These are phyloP conservation scores for Graphilbum ipis-grandicollis DNA, from an alignment of 2,329 filamentous ascomycete genomes.

Conservation along the genomic window DNA sequence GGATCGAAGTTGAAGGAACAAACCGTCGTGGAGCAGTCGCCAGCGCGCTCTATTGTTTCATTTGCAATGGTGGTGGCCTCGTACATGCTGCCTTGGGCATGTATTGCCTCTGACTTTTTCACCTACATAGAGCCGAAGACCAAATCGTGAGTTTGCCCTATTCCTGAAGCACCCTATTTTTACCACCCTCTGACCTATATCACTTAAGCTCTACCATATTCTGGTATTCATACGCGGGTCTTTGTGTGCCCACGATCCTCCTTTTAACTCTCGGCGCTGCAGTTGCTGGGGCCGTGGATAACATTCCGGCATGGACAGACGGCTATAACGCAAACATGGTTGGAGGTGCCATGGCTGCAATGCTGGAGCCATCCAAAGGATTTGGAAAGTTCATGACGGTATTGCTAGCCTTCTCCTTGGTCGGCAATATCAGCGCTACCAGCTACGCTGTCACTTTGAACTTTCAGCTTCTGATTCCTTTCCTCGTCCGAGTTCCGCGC, in stretches of 20 bases:
- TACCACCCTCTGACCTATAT: conserved; percentile 19
- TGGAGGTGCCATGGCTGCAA: conserved; percentile 40
- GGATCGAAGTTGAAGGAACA: conserved; percentile 6
- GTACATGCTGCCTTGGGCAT: conserved; percentile 46
- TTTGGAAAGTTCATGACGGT: conserved; percentile 48
- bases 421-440: conserved; percentile 41
- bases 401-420: conserved; percentile 35
- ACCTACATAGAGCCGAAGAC: conserved; percentile 36
- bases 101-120: conserved; percentile 40
- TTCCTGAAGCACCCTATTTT: too few relatives aligned
- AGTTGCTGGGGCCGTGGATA: conserved; percentile 41
- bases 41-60: conserved; percentile 19
- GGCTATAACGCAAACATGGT: conserved; percentile 34
- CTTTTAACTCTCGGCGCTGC: conserved; percentile 47
- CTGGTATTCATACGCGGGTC: conserved; percentile 37
- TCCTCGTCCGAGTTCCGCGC: conserved; percentile 21
- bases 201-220: too few relatives aligned
- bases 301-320: conserved; percentile 31
- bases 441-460: conserved; percentile 47
- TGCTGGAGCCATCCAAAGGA: conserved; percentile 37
- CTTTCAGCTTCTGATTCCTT: conserved; percentile 28
- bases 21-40: conserved; percentile 14
- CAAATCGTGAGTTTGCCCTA: neutral
- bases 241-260: conserved; percentile 34
- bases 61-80: conserved; percentile 45